These are phyloP conservation scores for Trichoderma semiorbis DNA, from an alignment of 2,329 filamentous ascomycete genomes.

Conservation along the genomic window DNA sequence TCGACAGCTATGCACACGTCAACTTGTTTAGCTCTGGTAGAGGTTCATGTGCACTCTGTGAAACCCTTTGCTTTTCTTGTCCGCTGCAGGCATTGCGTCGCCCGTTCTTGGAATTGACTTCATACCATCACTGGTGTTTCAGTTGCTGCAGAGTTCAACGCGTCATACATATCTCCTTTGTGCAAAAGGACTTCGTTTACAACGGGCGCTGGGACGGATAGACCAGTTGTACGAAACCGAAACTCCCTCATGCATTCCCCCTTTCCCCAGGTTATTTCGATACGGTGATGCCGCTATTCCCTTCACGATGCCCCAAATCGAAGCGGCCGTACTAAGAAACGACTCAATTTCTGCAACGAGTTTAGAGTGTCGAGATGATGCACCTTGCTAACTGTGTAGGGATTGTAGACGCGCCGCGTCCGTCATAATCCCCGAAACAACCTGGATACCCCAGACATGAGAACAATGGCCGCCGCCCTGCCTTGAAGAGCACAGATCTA, in stretches of 20 bases:
- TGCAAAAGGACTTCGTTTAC: neutral
- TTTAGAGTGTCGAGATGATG: neutral
- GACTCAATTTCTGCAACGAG: neutral
- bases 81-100: neutral
- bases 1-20: neutral
- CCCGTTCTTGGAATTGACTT: neutral
- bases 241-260: neutral
- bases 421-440: neutral
- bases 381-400: neutral
- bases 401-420: neutral
- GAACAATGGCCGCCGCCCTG: neutral
- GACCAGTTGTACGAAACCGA: neutral
- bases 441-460: constrained; percentile 7
- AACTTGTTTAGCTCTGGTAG: neutral
- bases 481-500: neutral
- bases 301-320: neutral
- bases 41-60: neutral
- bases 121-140: neutral
- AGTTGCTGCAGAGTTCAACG: neutral
- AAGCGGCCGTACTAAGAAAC: neutral
- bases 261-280: neutral
- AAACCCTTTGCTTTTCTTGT: neutral
- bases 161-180: neutral
- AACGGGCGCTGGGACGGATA: neutral
- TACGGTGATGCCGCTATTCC: neutral